Percentiles rank a stretch among this genome's conserved stretches.
Evolutionary conservation across 2,329 filamentous ascomycete species (phyloP).

Genomic region (Scedosporium apiospermum): DNA sequence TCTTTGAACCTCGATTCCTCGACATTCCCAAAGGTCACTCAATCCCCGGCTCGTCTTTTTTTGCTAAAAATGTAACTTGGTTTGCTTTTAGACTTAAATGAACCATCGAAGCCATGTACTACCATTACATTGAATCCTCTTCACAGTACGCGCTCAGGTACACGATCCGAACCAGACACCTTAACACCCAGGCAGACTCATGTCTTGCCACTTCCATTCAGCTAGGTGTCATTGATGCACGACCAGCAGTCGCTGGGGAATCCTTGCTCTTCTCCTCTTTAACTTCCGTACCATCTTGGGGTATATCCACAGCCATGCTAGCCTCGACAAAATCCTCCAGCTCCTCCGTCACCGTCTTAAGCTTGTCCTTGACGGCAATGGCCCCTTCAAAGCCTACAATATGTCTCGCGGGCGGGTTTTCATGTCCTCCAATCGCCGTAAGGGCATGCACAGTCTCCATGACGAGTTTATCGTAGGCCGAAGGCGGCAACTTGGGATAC

Average conservation of each 20-base stretch:
- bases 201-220: too few species aligned
- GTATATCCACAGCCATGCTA: constrained; percentile 73
- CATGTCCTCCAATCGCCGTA: constrained; percentile 85
- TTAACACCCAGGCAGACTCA: too few species aligned
- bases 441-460: constrained; percentile 86
- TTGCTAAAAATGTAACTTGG: too few species aligned
- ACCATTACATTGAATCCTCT: too few species aligned
- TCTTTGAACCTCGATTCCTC: too few species aligned
- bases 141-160: not conserved
- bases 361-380: constrained; percentile 82
- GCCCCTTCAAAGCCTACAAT: constrained; percentile 90
- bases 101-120: too few species aligned
- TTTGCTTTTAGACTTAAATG: too few species aligned
- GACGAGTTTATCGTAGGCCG: constrained; percentile 64
- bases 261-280: constrained; percentile 32
- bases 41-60: too few species aligned
- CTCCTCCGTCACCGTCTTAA: constrained; percentile 94
- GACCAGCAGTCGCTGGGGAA: not conserved
- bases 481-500: constrained; percentile 63
- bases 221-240: not conserved
- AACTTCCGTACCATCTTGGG: constrained; percentile 35
- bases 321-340: constrained; percentile 92
- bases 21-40: too few species aligned
- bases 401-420: constrained; percentile 88
- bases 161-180: not conserved